Percentiles rank a stretch among this genome's conserved stretches.
These are phyloP conservation scores for Coix lacrymajobi DNA, from an alignment of 176 grass and related monocot genomes.

Conservation along the genomic window DNA sequence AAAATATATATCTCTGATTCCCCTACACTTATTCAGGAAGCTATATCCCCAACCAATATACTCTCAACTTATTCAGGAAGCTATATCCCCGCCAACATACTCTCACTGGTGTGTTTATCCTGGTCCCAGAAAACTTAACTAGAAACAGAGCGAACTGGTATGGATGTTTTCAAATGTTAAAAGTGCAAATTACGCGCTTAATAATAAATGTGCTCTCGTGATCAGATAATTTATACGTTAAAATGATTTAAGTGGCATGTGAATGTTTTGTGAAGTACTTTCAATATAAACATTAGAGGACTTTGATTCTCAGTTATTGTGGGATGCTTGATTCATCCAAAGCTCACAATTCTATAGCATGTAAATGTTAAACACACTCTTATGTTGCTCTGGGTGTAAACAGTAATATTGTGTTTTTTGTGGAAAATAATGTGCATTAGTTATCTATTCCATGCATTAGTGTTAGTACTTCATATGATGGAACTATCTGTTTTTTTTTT, in stretches of 20 bases:
- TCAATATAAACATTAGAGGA: not conserved
- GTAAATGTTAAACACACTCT: not conserved
- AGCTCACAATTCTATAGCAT: not conserved
- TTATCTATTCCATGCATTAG: not conserved
- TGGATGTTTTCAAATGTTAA: too few relatives aligned
- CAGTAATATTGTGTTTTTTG: not conserved
- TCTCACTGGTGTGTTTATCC: too few relatives aligned
- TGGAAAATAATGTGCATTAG: not conserved
- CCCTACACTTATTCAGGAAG: too few relatives aligned
- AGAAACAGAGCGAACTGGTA: too few relatives aligned
- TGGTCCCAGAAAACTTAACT: too few relatives aligned
- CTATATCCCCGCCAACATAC: too few relatives aligned
- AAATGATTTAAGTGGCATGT: not conserved
- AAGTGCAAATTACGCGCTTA: too few relatives aligned
- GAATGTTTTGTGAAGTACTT: not conserved
- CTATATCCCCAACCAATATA: too few relatives aligned
- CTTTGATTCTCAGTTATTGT: not conserved
- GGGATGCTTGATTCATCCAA: not conserved
- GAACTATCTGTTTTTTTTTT: not conserved
- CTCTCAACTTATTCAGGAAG: too few relatives aligned
- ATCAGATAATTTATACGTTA: too few relatives aligned
- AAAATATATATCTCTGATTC: too few relatives aligned
- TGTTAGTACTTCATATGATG: not conserved
- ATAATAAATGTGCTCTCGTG: too few relatives aligned
- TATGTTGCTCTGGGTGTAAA: not conserved